Evolutionary conservation across 192 early-diverging fungal genomes (phyloP), one percentile per base, ranked within the genome.

Genomic region (Coemansia sp.): DNA sequence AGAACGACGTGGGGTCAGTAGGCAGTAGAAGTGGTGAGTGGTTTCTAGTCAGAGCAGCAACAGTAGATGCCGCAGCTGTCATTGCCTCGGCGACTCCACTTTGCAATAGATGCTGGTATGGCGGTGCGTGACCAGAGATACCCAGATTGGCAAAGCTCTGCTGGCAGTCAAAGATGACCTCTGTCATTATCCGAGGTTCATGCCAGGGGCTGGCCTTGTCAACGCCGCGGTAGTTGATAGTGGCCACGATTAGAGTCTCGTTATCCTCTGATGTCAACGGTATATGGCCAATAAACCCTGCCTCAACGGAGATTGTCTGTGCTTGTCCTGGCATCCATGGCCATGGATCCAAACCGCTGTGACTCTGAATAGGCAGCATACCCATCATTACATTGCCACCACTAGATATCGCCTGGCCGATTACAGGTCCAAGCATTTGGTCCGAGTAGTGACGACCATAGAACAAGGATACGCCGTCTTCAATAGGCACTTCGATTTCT

Each of bases 331-430:
- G 24, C 41, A 63, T 3, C 74, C 70, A 76, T 9, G 80, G 80
- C 80, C 80, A 82, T 4, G 72, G 64, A 3, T 82, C 75, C 6
- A 82, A 40, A 1, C 80, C 72, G 15, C 65, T 65, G 2, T 65
- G 47, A 27, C 24, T 61, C 69, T 58, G 57, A 33, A 82, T 73
- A 1, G 62, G 41, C 6, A 58, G 16, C 5, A 34, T 69, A 9
- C 53, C 64, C 24, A 70, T 52, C 20, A 34, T 18, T 0, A 36
- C 31, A 15, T 20, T 46, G 39, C 72, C 69, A 18, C 75, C 64
- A 20, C 52, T 69, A 12, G 57, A 34, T 1, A 76, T 24, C 3
- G 80, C 75, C 1, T 13, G 39, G 38, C 65, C 65, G 0, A 82
- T 39, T 0, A 46, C 57, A 0, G 72, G 16, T 1, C 31, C 5